Percentiles rank a stretch among this genome's conserved stretches.
phyloP scores from a whole-genome alignment of 2,329 filamentous ascomycete genomes.

The Fusarium sp. region DNA sequence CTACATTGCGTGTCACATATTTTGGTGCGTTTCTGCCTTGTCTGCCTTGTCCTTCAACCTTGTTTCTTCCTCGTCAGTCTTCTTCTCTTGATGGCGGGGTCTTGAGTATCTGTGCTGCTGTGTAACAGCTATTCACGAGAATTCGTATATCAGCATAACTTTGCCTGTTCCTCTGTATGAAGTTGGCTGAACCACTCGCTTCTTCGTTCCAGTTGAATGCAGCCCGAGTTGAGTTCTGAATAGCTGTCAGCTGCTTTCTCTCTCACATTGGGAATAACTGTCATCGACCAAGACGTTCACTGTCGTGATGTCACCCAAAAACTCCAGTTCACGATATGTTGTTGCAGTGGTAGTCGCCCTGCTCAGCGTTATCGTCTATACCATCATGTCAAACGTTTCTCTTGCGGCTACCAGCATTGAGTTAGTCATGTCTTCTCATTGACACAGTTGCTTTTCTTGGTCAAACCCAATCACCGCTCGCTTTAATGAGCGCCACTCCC shows the following conservation, averaged over 20 bases:
- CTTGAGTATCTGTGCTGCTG: slow-evolving; percentile 7
- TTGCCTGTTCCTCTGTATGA: neutral
- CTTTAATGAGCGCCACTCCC: neutral
- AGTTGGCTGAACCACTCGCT: neutral
- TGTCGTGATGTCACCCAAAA: slow-evolving; percentile 22
- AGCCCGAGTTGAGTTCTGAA: neutral
- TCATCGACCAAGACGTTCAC: neutral
- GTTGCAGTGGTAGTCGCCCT: slow-evolving; percentile 37
- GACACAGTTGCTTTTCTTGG: neutral
- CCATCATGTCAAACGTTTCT: neutral
- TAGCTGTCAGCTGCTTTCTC: neutral
- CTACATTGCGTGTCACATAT: slow-evolving; percentile 25
- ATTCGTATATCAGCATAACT: slow-evolving; percentile 18
- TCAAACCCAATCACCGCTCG: neutral
- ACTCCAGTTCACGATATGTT: slow-evolving; percentile 7
- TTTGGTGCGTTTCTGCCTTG: slow-evolving; percentile 28
- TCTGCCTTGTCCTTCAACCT: slow-evolving; percentile 14
- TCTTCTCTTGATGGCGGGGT: slow-evolving; percentile 25
- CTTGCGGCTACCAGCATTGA: slow-evolving; percentile 1
- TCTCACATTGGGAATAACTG: neutral
- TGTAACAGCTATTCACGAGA: slow-evolving; percentile 23
- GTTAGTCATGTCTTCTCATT: slow-evolving; percentile 21
- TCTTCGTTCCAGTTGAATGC: neutral
- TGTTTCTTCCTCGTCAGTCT: neutral
- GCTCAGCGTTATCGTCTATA: slow-evolving; percentile 30